Evolutionary conservation across 805 yeast species (phyloP), one percentile per base, ranked within the genome.

Genomic region (Myxozyma sirexii): DNA sequence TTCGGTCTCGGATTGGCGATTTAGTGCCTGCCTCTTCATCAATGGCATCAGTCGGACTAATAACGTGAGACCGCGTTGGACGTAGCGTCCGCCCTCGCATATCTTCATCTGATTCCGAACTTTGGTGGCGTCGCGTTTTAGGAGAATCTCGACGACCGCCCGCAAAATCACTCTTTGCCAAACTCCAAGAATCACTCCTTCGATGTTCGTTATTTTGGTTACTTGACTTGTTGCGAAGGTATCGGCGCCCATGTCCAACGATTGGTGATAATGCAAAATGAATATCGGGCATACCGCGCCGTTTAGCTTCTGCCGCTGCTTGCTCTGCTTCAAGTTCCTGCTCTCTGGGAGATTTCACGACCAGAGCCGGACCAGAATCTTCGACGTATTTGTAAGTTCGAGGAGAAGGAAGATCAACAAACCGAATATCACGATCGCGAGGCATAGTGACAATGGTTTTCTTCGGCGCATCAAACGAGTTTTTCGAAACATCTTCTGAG

Each of bases 291-390:
- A 15, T 60, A 75, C 80, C 51, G 62, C 60, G 54, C 13, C 23
- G 4, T 76, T 59, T 41, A 19, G 68, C 57, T 21, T 58, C 56
- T 24, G 39, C 58, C 15, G 49, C 62, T 10, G 55, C 64, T 23
- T 52, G 65, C 46, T 64, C 68, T 2, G 56, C 67, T 24, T 69
- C 72, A 12, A 55, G 54, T 31, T 69, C 73, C 13, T 63, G 65
- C 57, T 87, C 96, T 19, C 86, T 82, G 0, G 98, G 97, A 0
- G 94, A 86, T 60, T 81, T 81, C 45, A 91, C 86, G 6, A 86
- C 83, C 37, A 90, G 73, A 0, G 93, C 91, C 3, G 93, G 94
- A 0, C 93, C 96, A 38, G 85, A 96, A 35, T 87, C 85, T 73
- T 76, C 31, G 68, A 63, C 27, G n/a, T 39, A 38, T 24, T 48